Base-by-base conservation (phyloP, 83 land plant species). In the Thuja plicata region DNA sequence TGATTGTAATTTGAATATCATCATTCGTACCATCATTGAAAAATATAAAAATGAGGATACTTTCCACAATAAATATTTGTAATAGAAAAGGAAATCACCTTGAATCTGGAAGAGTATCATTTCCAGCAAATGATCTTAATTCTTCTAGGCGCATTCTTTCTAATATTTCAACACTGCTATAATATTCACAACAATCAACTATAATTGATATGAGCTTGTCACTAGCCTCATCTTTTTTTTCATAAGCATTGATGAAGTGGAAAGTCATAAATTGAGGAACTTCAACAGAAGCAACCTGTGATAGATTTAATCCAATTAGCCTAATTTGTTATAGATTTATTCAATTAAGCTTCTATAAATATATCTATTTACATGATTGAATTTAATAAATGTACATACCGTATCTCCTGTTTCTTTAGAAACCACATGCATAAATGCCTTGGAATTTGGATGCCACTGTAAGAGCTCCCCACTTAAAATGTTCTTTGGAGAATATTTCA, bases 231-330 rank as follows among this genome's bases (percentile, higher is more conserved):
- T 92, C 97, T 48, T 54, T 79, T 60, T 93, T 97, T 88, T 96
- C 97, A 90, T 96, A 96, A 17, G 97, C 98, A 70, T 96, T 96
- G 62, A 96, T 96, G 95, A 95, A 96, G 70, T 95, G 97, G 86
- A 95, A 96, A 60, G 94, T 91, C 86, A 96, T 91, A 73, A 73
- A 96, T 38, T 90, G 55, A n/a, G 97, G 97, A n/a, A 96, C 96
- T 87, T 96, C 95, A 30, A 95, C 95, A 52, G 94, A 92, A 24
- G 95, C 94, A 87, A 94, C 97, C 97, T 96, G 8, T 62, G 0
- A 62, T 24, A 24, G 8, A 1, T 8, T 24, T 27, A 1, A 1
- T 66, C 27, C 1, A 8, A 1, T 66, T 8, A 66, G 2, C n/a
- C 2, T 27, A 24, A 19, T 21, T 62, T 54, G 17, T 50, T 2